A percentile compares a stretch with the other conserved stretches of the same genome.
These are phyloP conservation scores for Xylariomycetidae sp. DNA, from an alignment of 2,329 filamentous ascomycete species.

Conservation along the genomic window DNA sequence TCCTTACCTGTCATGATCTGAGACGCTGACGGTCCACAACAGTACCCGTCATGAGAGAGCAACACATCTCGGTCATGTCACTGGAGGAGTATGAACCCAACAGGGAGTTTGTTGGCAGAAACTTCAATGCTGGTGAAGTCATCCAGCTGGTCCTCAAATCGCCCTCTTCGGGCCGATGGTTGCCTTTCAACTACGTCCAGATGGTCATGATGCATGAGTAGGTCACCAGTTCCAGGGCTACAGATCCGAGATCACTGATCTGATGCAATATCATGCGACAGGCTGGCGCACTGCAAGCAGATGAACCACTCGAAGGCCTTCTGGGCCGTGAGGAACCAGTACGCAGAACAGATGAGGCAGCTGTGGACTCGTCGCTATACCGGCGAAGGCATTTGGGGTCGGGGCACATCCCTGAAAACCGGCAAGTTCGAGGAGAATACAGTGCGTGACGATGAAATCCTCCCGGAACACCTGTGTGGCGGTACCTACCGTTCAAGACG, in stretches of 20 bases:
- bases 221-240: too few species aligned
- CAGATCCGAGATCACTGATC: too few species aligned
- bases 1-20: conserved; percentile 2
- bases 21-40: conserved; percentile 2
- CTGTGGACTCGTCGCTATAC: conserved; percentile 68
- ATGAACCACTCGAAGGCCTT: conserved; percentile 85
- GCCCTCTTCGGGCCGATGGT: conserved; percentile 58
- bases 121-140: conserved; percentile 86
- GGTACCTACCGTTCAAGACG: conserved; percentile 65
- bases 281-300: conserved; percentile 76
- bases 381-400: conserved; percentile 79
- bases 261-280: too few species aligned
- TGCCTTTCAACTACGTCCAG: conserved; percentile 78
- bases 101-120: conserved; percentile 75
- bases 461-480: conserved; percentile 72
- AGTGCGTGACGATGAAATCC: conserved; percentile 45
- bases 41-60: conserved; percentile 64
- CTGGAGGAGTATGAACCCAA: conserved; percentile 81
- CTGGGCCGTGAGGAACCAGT: conserved; percentile 72
- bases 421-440: conserved; percentile 53
- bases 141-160: conserved; percentile 78
- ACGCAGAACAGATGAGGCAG: conserved; percentile 62
- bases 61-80: conserved; percentile 59
- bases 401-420: conserved; percentile 56
- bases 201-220: conserved; percentile 93